phyloP scores from a whole-genome alignment of 192 early-diverging fungal genomes.

The Mortierella hygrophila region DNA sequence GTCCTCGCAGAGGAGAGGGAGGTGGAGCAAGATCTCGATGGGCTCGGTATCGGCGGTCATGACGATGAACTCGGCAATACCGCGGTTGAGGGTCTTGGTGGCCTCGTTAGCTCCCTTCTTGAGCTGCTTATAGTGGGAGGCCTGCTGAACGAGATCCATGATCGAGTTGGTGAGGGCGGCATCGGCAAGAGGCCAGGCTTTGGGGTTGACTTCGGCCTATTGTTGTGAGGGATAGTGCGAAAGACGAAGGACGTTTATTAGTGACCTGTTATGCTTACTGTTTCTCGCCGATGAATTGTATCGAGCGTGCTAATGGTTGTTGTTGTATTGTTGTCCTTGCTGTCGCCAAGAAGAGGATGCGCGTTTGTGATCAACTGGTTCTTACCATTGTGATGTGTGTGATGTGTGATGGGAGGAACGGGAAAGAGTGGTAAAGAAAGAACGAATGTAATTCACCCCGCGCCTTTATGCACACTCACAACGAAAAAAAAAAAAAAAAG shows the following conservation, averaged over 20 bases:
- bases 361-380: not conserved
- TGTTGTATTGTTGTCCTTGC: not conserved
- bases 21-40: constrained; percentile 96
- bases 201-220: constrained; percentile 68
- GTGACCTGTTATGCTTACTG: no score
- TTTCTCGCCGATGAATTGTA: no score
- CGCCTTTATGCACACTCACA: no score
- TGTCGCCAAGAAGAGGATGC: not conserved
- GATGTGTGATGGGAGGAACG: not conserved
- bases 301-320: not conserved
- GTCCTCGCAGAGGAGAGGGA: constrained; percentile 98
- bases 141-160: constrained; percentile 98
- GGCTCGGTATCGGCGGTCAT: constrained; percentile 99
- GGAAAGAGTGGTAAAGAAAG: not conserved
- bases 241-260: not conserved
- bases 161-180: constrained; percentile 91
- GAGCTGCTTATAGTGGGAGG: constrained; percentile 99
- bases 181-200: constrained; percentile 94
- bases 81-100: constrained; percentile 99
- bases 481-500: constrained; percentile 9
- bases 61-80: constrained; percentile 98
- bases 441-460: not conserved
- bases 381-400: constrained; percentile 18
- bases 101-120: constrained; percentile 99
- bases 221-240: not conserved